Percentiles rank a stretch among this genome's conserved stretches.
These are phyloP conservation scores for Tetradesmus obliquus DNA, from an alignment of 139 green algal species.

Conservation along the genomic window DNA sequence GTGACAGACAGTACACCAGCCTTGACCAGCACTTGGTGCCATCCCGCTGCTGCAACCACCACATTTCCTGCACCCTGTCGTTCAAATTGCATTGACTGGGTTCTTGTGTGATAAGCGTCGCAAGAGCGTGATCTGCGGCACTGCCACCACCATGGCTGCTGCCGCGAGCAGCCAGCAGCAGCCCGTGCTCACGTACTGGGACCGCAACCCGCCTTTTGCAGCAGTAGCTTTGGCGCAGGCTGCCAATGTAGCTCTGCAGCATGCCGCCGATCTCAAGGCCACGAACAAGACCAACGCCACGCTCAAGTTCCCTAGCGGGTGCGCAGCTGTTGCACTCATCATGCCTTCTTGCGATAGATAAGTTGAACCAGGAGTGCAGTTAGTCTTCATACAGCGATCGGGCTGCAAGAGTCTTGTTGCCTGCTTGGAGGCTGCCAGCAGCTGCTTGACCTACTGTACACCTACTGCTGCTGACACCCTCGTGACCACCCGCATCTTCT, in stretches of 20 bases:
- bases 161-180: not conserved
- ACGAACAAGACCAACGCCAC: constrained; percentile 69
- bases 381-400: not conserved
- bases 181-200: constrained; percentile 60
- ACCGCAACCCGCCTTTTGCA: constrained; percentile 64
- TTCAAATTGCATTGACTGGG: too few species aligned
- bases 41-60: not conserved
- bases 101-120: not conserved
- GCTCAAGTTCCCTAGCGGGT: constrained; percentile 71
- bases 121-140: not conserved
- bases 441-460: not conserved
- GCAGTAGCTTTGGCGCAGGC: constrained; percentile 62
- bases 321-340: not conserved
- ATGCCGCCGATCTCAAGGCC: constrained; percentile 65
- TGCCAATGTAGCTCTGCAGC: constrained; percentile 56
- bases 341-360: not conserved
- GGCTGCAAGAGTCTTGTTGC: not conserved
- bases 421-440: not conserved
- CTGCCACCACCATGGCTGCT: constrained; percentile 32
- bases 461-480: not conserved
- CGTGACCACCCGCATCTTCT: not conserved
- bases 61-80: not conserved
- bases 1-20: not conserved
- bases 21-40: not conserved
- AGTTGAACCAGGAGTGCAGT: not conserved